Conservation (phyloP, 352 stramenopile species). For the Phytophthora pseudosyringae region DNA sequence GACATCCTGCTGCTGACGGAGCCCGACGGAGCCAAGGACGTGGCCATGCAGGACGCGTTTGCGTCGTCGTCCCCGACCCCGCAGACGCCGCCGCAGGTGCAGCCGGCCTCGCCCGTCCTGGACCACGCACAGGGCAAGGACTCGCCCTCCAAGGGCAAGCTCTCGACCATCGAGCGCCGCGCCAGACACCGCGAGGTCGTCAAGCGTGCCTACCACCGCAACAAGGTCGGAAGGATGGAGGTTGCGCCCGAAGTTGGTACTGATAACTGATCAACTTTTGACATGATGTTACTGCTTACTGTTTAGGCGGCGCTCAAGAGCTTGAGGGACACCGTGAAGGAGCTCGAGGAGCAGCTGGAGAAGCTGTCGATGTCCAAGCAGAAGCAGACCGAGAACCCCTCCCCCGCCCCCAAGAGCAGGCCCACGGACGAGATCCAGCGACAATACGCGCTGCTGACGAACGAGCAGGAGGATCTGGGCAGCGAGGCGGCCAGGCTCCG, state of each 20-base stretch:
- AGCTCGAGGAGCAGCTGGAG: constrained; percentile 58
- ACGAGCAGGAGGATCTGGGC: constrained; percentile 50
- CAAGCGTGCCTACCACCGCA: constrained; percentile 76
- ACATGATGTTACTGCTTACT: neutral
- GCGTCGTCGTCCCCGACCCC: neutral
- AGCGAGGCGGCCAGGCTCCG: constrained; percentile 50
- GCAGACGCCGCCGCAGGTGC: constrained; percentile 1
- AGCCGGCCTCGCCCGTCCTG: constrained; percentile 18
- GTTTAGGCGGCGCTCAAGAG: constrained; percentile 58
- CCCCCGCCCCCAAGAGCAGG: neutral
- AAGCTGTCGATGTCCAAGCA: constrained; percentile 42
- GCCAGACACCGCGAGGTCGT: constrained; percentile 75
- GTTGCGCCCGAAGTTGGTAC: neutral
- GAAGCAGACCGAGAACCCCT: neutral
- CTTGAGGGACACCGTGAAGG: constrained; percentile 57
- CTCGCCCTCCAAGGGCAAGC: constrained; percentile 35
- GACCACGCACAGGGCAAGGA: constrained; percentile 8
- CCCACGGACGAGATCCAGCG: constrained; percentile 39
- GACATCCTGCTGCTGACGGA: constrained; percentile 36
- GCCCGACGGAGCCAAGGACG: constrained; percentile 10
- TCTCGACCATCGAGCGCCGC: constrained; percentile 62
- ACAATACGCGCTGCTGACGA: constrained; percentile 43
- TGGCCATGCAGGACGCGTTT: constrained; percentile 12
- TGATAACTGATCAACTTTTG: constrained; percentile 18
- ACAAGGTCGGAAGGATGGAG: constrained; percentile 49